phyloP scores from a whole-genome alignment of 805 yeast genomes.

The Saccharomyces paradoxus region DNA sequence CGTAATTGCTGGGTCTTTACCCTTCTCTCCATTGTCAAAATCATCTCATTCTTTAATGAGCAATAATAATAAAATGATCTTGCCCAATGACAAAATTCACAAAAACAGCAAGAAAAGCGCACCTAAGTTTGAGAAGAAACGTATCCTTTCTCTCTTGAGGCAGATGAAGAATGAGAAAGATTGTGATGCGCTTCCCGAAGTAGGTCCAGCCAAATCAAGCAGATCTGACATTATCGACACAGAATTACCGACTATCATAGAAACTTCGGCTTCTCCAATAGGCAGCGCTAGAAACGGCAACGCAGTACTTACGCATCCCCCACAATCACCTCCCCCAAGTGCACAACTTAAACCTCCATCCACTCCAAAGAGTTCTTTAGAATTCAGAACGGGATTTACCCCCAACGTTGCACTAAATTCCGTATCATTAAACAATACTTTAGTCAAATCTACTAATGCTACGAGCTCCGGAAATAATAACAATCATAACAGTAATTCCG shows the following conservation, averaged over 20 bases:
- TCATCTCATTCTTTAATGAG: neutral
- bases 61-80: neutral
- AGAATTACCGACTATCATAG: neutral
- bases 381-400: conserved; percentile 21
- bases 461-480: neutral
- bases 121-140: conserved; percentile 17
- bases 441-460: conserved; percentile 6
- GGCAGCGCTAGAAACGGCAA: neutral
- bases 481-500: neutral
- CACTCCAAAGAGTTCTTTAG: conserved; percentile 20
- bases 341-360: conserved; percentile 12
- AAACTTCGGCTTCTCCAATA: neutral
- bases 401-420: conserved; percentile 22
- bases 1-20: conserved; percentile 18
- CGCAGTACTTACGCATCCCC: neutral
- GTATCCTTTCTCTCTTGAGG: conserved; percentile 22
- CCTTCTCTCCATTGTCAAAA: conserved; percentile 5
- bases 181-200: neutral
- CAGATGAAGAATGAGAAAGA: conserved; percentile 20
- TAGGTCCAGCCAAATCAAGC: conserved; percentile 1
- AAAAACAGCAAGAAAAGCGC: neutral
- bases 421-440: conserved; percentile 13
- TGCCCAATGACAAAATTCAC: neutral
- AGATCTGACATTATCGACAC: neutral
- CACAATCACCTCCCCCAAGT: neutral